These are phyloP conservation scores for Cordyceps farinosa DNA, from an alignment of 2,329 filamentous ascomycete genomes.

Conservation along the genomic window DNA sequence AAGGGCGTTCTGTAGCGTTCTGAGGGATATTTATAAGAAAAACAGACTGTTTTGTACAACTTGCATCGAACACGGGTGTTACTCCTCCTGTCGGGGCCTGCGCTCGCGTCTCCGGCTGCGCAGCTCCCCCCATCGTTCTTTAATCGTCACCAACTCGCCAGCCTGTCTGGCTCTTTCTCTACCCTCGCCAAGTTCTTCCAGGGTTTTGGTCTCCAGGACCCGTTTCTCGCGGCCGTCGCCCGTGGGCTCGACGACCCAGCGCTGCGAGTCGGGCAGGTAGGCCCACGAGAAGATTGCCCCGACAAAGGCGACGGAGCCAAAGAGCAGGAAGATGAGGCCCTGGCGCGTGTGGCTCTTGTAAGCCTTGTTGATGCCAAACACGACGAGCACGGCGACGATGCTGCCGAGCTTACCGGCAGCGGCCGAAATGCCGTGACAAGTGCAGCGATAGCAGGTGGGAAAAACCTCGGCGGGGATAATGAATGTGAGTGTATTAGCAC, in stretches of 20 bases:
- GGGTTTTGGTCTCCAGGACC: conserved; percentile 42
- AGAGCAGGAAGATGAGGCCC: conserved; percentile 48
- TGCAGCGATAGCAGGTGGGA: conserved; percentile 59
- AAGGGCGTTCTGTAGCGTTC: background rate
- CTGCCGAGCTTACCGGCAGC: conserved; percentile 58
- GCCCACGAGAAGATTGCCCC: conserved; percentile 51
- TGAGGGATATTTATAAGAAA: background rate
- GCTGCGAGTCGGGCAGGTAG: conserved; percentile 48
- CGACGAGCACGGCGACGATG: conserved; percentile 48
- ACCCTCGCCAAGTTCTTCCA: conserved; percentile 51
- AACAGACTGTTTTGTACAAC: background rate
- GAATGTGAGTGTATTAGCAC: conserved; percentile 61
- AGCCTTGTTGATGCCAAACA: conserved; percentile 47
- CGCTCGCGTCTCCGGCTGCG: conserved; percentile 24
- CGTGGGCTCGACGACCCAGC: conserved; percentile 28
- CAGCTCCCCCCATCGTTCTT: conserved; percentile 41
- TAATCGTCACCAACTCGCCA: conserved; percentile 43
- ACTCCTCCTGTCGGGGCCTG: background rate
- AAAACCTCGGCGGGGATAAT: conserved; percentile 64
- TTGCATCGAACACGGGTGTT: conserved; percentile 1
- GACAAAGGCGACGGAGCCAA: conserved; percentile 46
- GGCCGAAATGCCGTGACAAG: conserved; percentile 60
- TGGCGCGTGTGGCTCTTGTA: conserved; percentile 42
- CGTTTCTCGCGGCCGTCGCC: conserved; percentile 33
- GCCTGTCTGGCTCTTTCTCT: conserved; percentile 41